phyloP scores from a whole-genome alignment of 2,329 filamentous ascomycete species.

The Trichoderma polysporum region DNA sequence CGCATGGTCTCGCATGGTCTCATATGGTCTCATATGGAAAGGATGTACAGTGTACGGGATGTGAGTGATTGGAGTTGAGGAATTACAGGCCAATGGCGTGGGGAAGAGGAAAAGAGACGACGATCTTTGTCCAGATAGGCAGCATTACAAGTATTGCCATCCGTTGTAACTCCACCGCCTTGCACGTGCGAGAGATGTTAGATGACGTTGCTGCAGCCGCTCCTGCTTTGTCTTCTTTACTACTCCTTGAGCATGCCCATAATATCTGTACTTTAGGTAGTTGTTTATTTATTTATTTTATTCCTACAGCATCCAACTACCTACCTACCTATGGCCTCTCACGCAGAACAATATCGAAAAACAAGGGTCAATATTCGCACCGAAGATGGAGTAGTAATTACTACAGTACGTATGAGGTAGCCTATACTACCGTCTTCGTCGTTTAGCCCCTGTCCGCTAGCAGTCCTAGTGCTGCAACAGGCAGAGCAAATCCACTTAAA shows the following conservation, averaged over 20 bases:
- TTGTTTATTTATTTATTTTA: not conserved
- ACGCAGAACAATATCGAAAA: not conserved
- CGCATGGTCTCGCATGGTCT: not conserved
- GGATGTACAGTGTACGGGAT: not conserved
- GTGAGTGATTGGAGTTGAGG: not conserved
- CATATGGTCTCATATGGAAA: not conserved
- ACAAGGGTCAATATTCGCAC: not conserved
- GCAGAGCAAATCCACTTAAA: not conserved
- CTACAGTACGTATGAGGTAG: no score
- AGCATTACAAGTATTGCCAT: not conserved
- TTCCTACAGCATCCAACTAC: not conserved
- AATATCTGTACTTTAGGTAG: not conserved
- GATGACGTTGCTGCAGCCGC: not conserved
- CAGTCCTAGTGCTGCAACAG: not conserved
- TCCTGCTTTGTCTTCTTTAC: not conserved
- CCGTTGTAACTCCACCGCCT: constrained; percentile 4
- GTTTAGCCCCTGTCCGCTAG: constrained; percentile 1
- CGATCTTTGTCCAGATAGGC: not conserved
- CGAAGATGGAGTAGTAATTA: not conserved
- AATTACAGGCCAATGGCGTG: constrained; percentile 1
- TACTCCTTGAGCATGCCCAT: not conserved
- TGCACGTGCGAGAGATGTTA: not conserved
- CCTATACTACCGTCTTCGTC: not conserved
- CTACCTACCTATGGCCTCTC: not conserved
- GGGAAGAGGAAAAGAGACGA: not conserved